Base-by-base conservation (phyloP, 805 yeast genomes). In the Metschnikowia continentalis region DNA sequence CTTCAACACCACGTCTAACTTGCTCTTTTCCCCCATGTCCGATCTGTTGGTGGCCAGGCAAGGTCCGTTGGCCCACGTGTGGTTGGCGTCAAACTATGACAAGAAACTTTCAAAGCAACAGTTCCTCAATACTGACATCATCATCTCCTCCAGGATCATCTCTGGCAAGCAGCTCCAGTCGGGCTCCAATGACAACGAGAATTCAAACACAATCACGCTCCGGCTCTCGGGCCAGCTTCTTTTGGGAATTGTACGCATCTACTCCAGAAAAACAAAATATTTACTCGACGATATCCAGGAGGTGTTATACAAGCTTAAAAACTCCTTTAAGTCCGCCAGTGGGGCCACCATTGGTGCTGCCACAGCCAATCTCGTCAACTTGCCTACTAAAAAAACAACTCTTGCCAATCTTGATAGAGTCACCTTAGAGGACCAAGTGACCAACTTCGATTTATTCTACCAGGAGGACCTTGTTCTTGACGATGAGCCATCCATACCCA, bases 51-150 rank as follows among this genome's bases (percentile, higher is more conserved):
- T 84, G 19, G 75, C 88, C 2, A 83, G 81, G 53, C 84, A 84
- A 62, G 95, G 96, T 2, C 96, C 96, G 1, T 72, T 90, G 53
- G 96, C 95, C 2, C 88, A 85, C 56, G 90, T 90, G 7, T 90
- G 97, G 97, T 75, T 90, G 43, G 97, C 97, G 8, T 92, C 96
- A 19, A 90, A 88, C 63, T 78, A 90, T 68, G 96, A 90, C 59
- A 81, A 82, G 60, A 85, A 84, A 57, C 77, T 88, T 33, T 78
- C 90, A 40, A 85, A 86, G 59, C 81, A 80, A 48, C 92, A 88
- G 62, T 74, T 85, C 42, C 72, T 89, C 45, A 83, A 80, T 59
- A 85, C 96, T 13, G 80, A 87, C 59, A 83, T 91, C 51, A 64
- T 79, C 13, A 78, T 82, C 53, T 84, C 77, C 1, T 68, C 77